Conservation (phyloP, 78 protist genomes). For the Bigelowiella natans region DNA sequence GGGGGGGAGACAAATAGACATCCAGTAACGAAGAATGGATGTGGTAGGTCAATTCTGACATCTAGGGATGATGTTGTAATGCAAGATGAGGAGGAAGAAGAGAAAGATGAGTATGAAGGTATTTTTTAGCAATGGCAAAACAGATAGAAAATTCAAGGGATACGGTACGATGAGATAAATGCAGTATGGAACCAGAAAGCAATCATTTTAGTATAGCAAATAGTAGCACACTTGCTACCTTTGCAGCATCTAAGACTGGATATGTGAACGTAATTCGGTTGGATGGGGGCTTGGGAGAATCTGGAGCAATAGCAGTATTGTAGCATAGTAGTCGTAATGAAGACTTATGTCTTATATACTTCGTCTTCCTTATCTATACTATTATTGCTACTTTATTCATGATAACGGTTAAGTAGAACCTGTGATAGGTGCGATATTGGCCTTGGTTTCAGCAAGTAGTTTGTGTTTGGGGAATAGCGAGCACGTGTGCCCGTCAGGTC, state of each 20-base stretch:
- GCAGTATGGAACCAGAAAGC: too few species aligned
- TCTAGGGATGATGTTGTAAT: too few species aligned
- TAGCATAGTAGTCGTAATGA: not conserved
- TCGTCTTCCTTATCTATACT: not conserved
- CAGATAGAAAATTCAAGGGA: too few species aligned
- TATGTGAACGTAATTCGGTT: conserved; percentile 23
- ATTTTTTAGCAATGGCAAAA: too few species aligned
- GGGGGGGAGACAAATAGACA: too few species aligned
- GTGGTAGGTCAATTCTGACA: too few species aligned
- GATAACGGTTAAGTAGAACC: not conserved
- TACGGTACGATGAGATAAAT: too few species aligned
- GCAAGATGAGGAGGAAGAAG: too few species aligned
- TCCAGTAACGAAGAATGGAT: too few species aligned
- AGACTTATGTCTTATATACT: not conserved
- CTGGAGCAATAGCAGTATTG: not conserved
- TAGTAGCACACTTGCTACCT: too few species aligned
- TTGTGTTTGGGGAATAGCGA: conserved; percentile 39
- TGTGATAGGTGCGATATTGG: not conserved
- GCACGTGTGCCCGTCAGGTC: conserved; percentile 52
- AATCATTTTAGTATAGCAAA: too few species aligned
- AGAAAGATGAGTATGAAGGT: too few species aligned
- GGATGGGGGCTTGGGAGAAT: conserved; percentile 47
- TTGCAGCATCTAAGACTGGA: not conserved
- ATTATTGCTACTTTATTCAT: not conserved
- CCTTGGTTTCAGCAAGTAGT: not conserved